Percentiles rank a stretch among this genome's conserved stretches.
Conservation (phyloP, 1,284 basidiomycete genomes). For the Tausonia pullulans region DNA sequence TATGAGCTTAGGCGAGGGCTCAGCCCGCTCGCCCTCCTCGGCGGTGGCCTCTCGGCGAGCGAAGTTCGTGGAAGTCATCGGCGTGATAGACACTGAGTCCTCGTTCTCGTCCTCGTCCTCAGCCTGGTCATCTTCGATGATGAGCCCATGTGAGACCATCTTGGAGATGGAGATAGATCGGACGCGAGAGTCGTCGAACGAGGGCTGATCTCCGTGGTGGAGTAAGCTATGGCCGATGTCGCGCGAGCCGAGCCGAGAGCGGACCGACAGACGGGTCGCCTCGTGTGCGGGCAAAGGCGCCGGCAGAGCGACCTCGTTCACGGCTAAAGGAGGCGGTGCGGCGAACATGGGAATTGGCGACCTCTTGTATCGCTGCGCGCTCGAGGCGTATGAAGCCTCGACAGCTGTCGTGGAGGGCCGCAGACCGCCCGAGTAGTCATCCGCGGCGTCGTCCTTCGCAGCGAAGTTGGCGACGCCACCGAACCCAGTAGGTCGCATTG, state of each 20-base stretch:
- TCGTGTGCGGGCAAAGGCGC: no score
- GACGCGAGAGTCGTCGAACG: neutral
- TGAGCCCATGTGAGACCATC: neutral
- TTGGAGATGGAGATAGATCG: neutral
- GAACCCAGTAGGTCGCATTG: neutral
- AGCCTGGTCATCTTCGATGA: neutral
- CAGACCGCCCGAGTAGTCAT: neutral
- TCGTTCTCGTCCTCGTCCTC: neutral
- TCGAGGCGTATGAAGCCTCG: neutral
- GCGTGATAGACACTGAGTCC: neutral
- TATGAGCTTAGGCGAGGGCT: neutral
- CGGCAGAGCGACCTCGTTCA: neutral
- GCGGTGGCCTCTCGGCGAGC: neutral
- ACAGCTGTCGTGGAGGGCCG: neutral
- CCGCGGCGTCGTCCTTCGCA: no score
- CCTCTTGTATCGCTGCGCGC: neutral
- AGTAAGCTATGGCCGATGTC: neutral
- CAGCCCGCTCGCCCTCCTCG: no score
- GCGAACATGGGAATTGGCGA: neutral
- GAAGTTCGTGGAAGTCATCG: neutral
- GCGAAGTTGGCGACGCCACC: neutral
- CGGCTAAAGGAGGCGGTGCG: neutral
- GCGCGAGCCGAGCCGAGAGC: neutral
- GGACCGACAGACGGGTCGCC: neutral
- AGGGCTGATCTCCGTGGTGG: neutral